Evolutionary conservation across 306 rosid species (phyloP), one percentile per base, ranked within the genome.

Genomic region (Ziziphus jujuba): DNA sequence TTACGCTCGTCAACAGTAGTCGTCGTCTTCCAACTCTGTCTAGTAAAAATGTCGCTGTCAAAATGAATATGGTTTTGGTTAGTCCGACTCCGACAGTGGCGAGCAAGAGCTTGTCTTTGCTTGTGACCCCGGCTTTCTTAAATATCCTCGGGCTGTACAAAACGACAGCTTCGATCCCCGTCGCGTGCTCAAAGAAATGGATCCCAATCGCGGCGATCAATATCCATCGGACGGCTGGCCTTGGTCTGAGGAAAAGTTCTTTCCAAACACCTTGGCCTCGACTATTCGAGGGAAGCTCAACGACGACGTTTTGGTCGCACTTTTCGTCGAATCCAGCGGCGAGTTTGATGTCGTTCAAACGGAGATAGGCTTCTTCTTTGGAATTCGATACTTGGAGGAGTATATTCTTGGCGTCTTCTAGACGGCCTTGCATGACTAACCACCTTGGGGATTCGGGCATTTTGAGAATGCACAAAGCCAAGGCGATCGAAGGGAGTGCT

Each of bases 391-490:
- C 78, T 63, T 48, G 22, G 8, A 59, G 0, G 1, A 90, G 52
- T 16, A 83, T 79, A 5, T 75, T 63, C 62, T 67, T 82, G 0
- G 99, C 95, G 0, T 75, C 79, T 2, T 53, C 87, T 15, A 93
- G 10, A 5, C 77, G 80, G 11, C 99, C 97, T 23, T 78, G 91
- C 83, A 90, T 61, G 8, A 82, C 83, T 2, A 93, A 54, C 99
- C 99, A 93, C 36, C 99, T 82, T 7, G 99, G 99, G 2, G 99
- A 93, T 38, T 93, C 98, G 5, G 97, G 96, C 97, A 93, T 78
- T 57, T 43, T 53, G 9, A 88, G 66, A 56, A 90, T 73, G 1
- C 80, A 86, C 0, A 88, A 35, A 20, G 80, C 75, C 43, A 93
- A 66, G 2, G 22, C 71, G 31, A 88, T 45, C 3, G 97, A 86